Conservation (phyloP, 2,329 filamentous ascomycete species). For the Dactylellina drechsleri region DNA sequence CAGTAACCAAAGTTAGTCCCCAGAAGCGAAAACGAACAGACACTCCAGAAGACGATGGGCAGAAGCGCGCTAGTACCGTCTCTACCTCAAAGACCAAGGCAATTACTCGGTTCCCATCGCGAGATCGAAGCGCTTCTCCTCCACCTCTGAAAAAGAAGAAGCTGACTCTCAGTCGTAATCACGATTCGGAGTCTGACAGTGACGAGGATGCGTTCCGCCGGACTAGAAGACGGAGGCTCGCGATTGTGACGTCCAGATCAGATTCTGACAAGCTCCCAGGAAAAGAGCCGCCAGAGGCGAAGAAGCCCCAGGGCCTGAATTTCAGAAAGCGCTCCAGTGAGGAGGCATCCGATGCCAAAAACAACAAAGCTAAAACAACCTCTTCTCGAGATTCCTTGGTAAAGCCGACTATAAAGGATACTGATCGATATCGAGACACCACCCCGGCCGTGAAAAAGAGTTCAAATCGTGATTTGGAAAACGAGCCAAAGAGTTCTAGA, state of each 20-base stretch:
- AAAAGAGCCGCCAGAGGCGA: not conserved
- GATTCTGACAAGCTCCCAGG: not conserved
- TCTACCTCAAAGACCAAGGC: not conserved
- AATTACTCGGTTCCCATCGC: too few species aligned
- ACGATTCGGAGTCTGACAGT: constrained; percentile 1
- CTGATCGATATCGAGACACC: not conserved
- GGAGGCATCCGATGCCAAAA: not conserved
- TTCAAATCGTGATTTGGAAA: not conserved
- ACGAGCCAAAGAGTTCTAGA: not conserved
- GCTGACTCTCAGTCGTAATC: too few species aligned
- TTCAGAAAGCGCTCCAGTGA: constrained; percentile 9
- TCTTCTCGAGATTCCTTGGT: not conserved
- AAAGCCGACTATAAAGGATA: not conserved
- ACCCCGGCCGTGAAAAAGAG: not conserved
- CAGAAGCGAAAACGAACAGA: constrained; percentile 1
- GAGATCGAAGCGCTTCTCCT: too few species aligned
- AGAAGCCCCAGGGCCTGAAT: constrained; percentile 5
- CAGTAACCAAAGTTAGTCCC: not conserved
- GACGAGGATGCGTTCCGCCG: constrained; percentile 28
- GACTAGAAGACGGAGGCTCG: not conserved
- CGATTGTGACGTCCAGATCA: not conserved
- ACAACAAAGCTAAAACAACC: not conserved
- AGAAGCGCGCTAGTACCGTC: not conserved
- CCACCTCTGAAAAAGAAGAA: too few species aligned
- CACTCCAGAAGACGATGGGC: not conserved